These are phyloP conservation scores for Yarrowia sp. DNA, from an alignment of 805 yeast species.

Conservation along the genomic window DNA sequence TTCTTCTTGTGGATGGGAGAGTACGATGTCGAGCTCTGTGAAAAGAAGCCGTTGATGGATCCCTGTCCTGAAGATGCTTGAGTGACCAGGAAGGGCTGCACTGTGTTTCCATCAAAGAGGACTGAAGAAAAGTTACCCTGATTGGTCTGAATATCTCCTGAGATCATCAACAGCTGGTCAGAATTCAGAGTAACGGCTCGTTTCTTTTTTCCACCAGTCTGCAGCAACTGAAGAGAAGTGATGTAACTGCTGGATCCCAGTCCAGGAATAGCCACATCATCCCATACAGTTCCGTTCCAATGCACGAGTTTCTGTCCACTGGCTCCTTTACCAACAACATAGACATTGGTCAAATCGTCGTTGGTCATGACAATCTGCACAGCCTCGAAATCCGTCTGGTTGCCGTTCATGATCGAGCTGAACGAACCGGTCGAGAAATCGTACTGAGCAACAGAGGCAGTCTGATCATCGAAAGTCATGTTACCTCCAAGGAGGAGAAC, in stretches of 20 bases:
- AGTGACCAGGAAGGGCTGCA: conserved; percentile 64
- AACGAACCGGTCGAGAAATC: conserved; percentile 47
- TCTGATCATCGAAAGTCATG: conserved; percentile 44
- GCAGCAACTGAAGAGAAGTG: conserved; percentile 20
- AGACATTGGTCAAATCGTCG: conserved; percentile 9
- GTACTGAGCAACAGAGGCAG: conserved; percentile 51
- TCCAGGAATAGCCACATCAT: conserved; percentile 7
- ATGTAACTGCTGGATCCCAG: not conserved
- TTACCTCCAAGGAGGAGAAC: conserved; percentile 53
- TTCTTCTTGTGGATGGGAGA: conserved; percentile 30
- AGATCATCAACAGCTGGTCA: conserved; percentile 13
- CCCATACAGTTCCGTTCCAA: conserved; percentile 21
- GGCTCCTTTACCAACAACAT: not conserved
- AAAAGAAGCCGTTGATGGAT: conserved; percentile 36
- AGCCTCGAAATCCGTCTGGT: conserved; percentile 16
- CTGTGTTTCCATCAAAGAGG: conserved; percentile 57
- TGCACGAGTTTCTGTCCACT: conserved; percentile 2
- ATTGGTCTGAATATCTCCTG: conserved; percentile 25
- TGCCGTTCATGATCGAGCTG: conserved; percentile 18
- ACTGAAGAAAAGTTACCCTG: conserved; percentile 65
- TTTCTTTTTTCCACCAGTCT: conserved; percentile 12
- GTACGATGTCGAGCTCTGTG: conserved; percentile 35
- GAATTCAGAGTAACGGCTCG: not conserved
- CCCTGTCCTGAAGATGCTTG: conserved; percentile 32
- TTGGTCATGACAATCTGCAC: conserved; percentile 19